These are phyloP conservation scores for Fusarium palustre DNA, from an alignment of 2,329 filamentous ascomycete genomes.

Conservation along the genomic window DNA sequence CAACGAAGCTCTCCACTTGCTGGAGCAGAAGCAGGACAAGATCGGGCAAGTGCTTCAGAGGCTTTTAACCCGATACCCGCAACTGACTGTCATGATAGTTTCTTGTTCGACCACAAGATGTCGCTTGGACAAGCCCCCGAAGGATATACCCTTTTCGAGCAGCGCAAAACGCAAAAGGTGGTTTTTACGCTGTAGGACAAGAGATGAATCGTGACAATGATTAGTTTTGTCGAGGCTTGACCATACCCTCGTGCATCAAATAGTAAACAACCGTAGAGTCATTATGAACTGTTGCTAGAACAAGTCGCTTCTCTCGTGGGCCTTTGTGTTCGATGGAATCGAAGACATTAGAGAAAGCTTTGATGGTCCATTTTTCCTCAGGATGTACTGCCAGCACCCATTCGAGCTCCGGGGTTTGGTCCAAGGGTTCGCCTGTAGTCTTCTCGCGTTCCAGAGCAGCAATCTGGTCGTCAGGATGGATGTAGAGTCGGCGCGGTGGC, in stretches of 20 bases:
- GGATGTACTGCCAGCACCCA: constrained; percentile 83
- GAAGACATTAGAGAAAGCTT: constrained; percentile 75
- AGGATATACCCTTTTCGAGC: constrained; percentile 78
- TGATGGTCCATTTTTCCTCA: constrained; percentile 77
- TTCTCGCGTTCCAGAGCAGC: constrained; percentile 73
- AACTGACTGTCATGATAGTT: constrained; percentile 59
- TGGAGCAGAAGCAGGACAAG: constrained; percentile 74
- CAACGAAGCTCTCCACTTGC: constrained; percentile 70
- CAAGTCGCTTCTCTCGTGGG: constrained; percentile 71
- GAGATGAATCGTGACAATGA: not conserved
- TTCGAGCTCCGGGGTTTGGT: constrained; percentile 70
- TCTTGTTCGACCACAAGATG: constrained; percentile 83
- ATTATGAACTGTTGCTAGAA: constrained; percentile 80
- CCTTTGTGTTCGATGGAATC: constrained; percentile 66
- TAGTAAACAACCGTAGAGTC: constrained; percentile 90
- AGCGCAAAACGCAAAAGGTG: constrained; percentile 80
- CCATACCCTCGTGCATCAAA: constrained; percentile 85
- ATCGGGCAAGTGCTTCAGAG: constrained; percentile 66
- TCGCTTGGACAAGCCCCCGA: constrained; percentile 73
- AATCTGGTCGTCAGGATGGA: constrained; percentile 86
- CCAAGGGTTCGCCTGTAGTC: constrained; percentile 57
- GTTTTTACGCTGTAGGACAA: constrained; percentile 67
- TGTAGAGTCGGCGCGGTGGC: constrained; percentile 78
- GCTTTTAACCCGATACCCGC: not conserved
- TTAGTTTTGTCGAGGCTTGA: constrained; percentile 86